Conservation (phyloP, 306 rosid genomes). For the Pachyrhizus erosus region DNA sequence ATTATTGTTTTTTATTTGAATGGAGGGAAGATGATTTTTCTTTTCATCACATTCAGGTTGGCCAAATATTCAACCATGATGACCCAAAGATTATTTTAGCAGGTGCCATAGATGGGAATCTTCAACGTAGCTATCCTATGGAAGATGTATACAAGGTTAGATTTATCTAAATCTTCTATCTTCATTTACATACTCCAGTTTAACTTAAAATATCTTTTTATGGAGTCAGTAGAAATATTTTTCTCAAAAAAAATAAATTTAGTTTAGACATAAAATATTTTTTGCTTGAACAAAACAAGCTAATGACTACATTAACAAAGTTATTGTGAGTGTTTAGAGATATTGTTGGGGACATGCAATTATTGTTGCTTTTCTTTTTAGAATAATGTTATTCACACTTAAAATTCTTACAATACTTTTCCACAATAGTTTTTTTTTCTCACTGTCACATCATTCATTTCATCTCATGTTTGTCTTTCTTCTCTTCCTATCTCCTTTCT, state of each 20-base stretch:
- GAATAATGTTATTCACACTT: neutral
- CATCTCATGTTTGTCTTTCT: neutral
- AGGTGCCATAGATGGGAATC: constrained; percentile 65
- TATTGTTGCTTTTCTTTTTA: neutral
- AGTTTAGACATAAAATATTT: neutral
- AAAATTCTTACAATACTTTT: neutral
- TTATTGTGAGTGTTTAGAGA: neutral
- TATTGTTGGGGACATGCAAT: neutral
- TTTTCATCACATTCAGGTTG: constrained; percentile 53
- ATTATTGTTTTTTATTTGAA: neutral
- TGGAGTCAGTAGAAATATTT: neutral
- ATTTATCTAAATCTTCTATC: neutral
- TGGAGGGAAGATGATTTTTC: constrained; percentile 14
- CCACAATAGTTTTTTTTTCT: neutral
- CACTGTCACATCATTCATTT: neutral
- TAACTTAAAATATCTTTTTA: neutral
- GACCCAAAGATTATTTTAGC: constrained; percentile 61
- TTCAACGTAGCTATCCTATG: constrained; percentile 58
- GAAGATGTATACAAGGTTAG: constrained; percentile 66
- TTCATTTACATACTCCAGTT: neutral
- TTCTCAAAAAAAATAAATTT: neutral
- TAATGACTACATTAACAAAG: neutral
- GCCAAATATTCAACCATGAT: constrained; percentile 61
- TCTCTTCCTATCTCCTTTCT: neutral
- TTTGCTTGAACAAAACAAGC: neutral